Conservation (phyloP, 805 yeast species). For the Yamadazyma philogaea region DNA sequence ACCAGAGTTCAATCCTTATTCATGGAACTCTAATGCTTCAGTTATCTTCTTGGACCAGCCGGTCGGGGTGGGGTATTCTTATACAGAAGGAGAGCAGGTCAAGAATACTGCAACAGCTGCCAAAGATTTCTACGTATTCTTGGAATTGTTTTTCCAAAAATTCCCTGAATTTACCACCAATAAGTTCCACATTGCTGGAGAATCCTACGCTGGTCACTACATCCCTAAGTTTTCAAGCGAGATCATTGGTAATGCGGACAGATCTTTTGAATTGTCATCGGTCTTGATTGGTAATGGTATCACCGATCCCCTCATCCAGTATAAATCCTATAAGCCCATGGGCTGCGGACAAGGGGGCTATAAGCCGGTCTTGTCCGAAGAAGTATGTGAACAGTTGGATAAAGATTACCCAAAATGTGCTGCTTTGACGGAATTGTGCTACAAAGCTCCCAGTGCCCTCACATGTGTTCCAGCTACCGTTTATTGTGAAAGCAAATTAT, state of each 20-base stretch:
- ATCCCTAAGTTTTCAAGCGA: slow-evolving; percentile 86
- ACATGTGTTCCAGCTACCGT: slow-evolving; percentile 41
- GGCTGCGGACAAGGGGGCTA: slow-evolving; percentile 46
- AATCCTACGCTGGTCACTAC: slow-evolving; percentile 92
- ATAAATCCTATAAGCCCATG: slow-evolving; percentile 41
- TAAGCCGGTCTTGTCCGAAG: slow-evolving; percentile 31
- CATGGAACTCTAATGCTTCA: slow-evolving; percentile 91
- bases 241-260: slow-evolving; percentile 64
- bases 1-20: slow-evolving; percentile 74
- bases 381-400: slow-evolving; percentile 34
- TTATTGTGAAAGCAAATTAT: slow-evolving; percentile 28
- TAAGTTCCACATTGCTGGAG: slow-evolving; percentile 87
- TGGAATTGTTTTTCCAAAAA: slow-evolving; percentile 76
- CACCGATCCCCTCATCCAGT: slow-evolving; percentile 42
- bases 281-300: slow-evolving; percentile 46
- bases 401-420: slow-evolving; percentile 34
- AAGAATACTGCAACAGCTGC: slow-evolving; percentile 79
- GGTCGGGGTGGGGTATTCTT: slow-evolving; percentile 87
- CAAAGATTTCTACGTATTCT: slow-evolving; percentile 79
- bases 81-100: slow-evolving; percentile 60
- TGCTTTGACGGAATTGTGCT: slow-evolving; percentile 29
- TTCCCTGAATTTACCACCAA: slow-evolving; percentile 64
- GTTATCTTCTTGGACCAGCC: slow-evolving; percentile 94
- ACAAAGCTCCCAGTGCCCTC: slow-evolving; percentile 27
- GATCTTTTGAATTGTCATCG: slow-evolving; percentile 36